phyloP scores from a whole-genome alignment of 2,329 filamentous ascomycete species.

The Aspergillus fischeri region DNA sequence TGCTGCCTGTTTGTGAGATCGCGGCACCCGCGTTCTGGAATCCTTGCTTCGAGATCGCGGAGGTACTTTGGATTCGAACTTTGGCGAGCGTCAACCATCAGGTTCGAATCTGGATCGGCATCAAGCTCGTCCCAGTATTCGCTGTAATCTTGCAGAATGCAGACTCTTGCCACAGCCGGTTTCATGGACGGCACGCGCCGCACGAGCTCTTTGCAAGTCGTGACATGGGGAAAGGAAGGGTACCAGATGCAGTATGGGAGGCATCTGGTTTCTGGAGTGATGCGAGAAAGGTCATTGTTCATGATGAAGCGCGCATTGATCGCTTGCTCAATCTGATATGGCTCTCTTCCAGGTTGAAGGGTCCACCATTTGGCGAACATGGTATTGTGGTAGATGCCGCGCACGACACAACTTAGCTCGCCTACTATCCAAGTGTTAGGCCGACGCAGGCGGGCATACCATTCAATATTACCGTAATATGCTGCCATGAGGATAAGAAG shows the following conservation, averaged over 20 bases:
- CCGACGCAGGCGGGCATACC: constrained; percentile 34
- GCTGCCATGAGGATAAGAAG: constrained; percentile 37
- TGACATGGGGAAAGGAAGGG: not conserved
- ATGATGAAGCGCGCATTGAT: constrained; percentile 1
- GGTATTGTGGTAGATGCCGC: constrained; percentile 2
- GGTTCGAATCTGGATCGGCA: not conserved
- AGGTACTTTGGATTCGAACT: not conserved
- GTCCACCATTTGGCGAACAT: constrained; percentile 4
- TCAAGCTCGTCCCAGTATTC: not conserved
- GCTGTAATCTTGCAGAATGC: not conserved
- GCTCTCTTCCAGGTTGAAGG: not conserved
- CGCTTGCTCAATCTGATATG: not conserved
- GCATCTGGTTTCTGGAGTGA: not conserved
- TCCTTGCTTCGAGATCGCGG: not conserved
- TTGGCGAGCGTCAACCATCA: not conserved
- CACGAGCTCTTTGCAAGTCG: not conserved
- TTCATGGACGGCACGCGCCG: not conserved
- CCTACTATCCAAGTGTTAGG: constrained; percentile 7
- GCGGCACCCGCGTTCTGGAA: not conserved
- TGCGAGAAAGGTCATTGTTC: not conserved
- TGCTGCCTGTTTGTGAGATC: too few species aligned
- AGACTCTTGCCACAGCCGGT: not conserved
- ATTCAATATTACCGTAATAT: constrained; percentile 38
- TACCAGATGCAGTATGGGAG: not conserved
- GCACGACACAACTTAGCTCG: not conserved